Conservation (phyloP, 106 monocot genomes). For the Dactylorhiza incarnata region DNA sequence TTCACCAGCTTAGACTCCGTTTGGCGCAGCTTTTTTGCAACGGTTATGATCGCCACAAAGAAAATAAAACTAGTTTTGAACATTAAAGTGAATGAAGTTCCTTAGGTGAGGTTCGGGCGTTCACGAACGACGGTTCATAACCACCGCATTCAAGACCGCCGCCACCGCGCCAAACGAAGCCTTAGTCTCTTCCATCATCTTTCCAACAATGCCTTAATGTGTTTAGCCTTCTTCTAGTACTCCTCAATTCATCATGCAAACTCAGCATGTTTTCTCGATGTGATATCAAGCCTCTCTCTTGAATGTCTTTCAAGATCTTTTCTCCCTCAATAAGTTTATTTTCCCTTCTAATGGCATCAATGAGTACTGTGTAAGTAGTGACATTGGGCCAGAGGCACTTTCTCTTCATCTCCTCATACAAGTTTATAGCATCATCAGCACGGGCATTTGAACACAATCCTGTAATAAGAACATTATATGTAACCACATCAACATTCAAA, state of each 20-base stretch:
- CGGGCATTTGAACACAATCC: conserved; percentile 40
- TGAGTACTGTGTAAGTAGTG: conserved; percentile 60
- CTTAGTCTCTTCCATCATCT: background rate
- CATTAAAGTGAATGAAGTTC: no score
- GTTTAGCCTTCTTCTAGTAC: conserved; percentile 51
- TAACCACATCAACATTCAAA: conserved; percentile 61
- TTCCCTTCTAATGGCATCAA: conserved; percentile 37
- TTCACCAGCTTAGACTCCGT: background rate
- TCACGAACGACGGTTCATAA: no score
- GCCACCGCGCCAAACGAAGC: no score
- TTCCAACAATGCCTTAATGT: conserved; percentile 33
- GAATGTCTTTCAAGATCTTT: conserved; percentile 63
- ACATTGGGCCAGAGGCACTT: conserved; percentile 72
- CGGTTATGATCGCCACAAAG: no score
- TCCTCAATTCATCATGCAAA: conserved; percentile 30
- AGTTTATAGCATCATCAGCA: conserved; percentile 31
- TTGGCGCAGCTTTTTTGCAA: no score
- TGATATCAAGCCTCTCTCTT: conserved; percentile 58
- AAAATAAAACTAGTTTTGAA: no score
- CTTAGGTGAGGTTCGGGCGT: no score
- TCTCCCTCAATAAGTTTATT: conserved; percentile 32
- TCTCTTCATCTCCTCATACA: conserved; percentile 70
- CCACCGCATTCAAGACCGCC: no score
- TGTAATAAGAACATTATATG: conserved; percentile 82
- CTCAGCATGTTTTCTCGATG: conserved; percentile 11